Evolutionary conservation across 306 rosid genomes (phyloP), one percentile per base, ranked within the genome.

Genomic region (Pyrus communis): DNA sequence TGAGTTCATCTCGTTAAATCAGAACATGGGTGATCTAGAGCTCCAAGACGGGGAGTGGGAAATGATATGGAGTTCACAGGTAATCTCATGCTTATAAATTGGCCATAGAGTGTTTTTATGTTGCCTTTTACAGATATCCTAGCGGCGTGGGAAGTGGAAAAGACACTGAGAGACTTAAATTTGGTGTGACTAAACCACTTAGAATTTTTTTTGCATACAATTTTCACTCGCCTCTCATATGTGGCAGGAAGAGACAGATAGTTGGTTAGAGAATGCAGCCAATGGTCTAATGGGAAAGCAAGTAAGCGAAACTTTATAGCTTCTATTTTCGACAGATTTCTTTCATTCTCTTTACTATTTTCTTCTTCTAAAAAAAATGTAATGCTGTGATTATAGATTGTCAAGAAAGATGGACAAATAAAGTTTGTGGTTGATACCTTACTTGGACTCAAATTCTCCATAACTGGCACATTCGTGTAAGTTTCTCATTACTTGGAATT

Each of bases 1-100:
- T 81, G 89, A 89, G 82, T 75, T 95, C 18, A 67, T 90, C 82
- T 88, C 89, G 73, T 68, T 75, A 17, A 38, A 87, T 77, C 80
- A 66, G 74, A 83, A 79, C 13, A 57, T 15, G 69, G 84, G 77
- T 71, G 91, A 89, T 70, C 78, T 79, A 27, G 92, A 90, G 77
- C 89, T 92, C 71, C 81, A 83, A 62, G 97, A 89, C 79, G 98
- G 98, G 23, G 96, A 92, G 75, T 92, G 98, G 97, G 83, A 83
- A 77, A 86, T 95, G 97, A 43, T 89, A 71, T 95, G 98, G 98
- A 95, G 97, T 83, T 90, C 98, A 42, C 98, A 95, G 97, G 98
- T 95, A 84, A 80, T 35, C 38, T 70, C 38, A 42, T 30, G 18
- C 15, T 31, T 5, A 40, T 27, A 25, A 40, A 51, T 14, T 21